These are phyloP conservation scores for Quercus mongolica DNA, from an alignment of 306 rosid species.

Conservation along the genomic window DNA sequence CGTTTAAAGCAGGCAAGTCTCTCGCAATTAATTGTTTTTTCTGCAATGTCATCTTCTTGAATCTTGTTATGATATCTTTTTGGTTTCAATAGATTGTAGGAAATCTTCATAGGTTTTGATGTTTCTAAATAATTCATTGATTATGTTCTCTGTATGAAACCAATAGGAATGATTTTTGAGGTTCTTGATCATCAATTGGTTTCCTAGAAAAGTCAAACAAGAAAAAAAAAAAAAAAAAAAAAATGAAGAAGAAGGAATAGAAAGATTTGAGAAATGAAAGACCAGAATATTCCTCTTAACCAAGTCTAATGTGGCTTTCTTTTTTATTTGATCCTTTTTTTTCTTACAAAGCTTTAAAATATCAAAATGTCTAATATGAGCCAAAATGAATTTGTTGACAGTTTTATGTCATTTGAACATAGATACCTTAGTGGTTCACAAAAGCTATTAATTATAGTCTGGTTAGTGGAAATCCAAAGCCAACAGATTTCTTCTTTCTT, in stretches of 20 bases:
- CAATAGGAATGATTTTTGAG: background rate
- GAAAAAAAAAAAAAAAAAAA: too few relatives aligned
- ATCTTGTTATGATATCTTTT: background rate
- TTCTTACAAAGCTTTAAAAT: background rate
- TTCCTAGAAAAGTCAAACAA: background rate
- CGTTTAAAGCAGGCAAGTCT: conserved; percentile 29
- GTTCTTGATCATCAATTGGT: background rate
- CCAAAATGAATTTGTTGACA: background rate
- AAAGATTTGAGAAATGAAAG: background rate
- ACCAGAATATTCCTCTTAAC: background rate
- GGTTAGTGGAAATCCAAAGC: too few relatives aligned
- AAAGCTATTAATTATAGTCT: too few relatives aligned
- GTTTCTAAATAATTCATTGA: background rate
- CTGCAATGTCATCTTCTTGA: background rate
- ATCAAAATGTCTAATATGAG: background rate
- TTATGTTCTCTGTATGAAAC: background rate
- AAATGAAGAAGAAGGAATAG: background rate
- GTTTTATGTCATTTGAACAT: background rate
- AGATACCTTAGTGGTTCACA: too few relatives aligned
- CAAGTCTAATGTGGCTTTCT: background rate
- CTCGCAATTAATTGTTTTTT: background rate
- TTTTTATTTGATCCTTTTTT: background rate
- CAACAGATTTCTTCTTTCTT: too few relatives aligned
- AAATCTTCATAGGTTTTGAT: background rate
- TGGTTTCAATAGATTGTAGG: background rate